These are phyloP conservation scores for Thymus mandschuricus DNA, from an alignment of 257 asterid species.

Conservation along the genomic window DNA sequence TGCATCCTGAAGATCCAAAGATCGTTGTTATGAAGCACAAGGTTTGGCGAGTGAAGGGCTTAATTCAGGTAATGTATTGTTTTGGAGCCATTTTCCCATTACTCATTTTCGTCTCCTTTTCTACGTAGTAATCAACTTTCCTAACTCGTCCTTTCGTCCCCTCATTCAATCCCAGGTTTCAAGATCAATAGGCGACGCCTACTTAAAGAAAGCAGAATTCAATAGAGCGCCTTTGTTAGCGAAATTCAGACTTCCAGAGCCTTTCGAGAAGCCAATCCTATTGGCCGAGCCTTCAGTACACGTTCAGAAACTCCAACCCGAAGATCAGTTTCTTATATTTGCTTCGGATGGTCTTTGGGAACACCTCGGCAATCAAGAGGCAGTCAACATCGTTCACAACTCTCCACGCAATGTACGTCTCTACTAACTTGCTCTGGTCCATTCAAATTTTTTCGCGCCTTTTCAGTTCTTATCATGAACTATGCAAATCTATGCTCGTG, in stretches of 20 bases:
- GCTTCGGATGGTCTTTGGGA: conserved; percentile 93
- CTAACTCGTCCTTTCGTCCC: not conserved
- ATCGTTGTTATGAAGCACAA: conserved; percentile 77
- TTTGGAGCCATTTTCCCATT: not conserved
- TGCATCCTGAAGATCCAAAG: conserved; percentile 80
- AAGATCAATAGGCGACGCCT: conserved; percentile 86
- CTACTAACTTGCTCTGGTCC: not conserved
- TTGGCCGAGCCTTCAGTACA: conserved; percentile 72
- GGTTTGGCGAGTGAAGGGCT: conserved; percentile 92
- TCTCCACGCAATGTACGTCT: conserved; percentile 59
- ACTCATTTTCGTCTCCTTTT: not conserved
- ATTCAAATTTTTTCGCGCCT: too few species aligned
- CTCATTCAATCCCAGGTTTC: conserved; percentile 52
- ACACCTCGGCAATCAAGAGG: conserved; percentile 83
- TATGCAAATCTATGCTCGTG: too few species aligned
- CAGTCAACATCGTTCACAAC: conserved; percentile 63
- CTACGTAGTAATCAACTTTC: not conserved
- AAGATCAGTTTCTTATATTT: conserved; percentile 75
- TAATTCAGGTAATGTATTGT: conserved; percentile 65
- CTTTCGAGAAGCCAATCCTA: conserved; percentile 71
- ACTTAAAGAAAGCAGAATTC: conserved; percentile 72
- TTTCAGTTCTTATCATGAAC: too few species aligned
- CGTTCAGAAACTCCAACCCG: conserved; percentile 58
- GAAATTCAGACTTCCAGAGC: conserved; percentile 64
- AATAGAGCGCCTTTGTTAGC: conserved; percentile 64